A percentile compares a stretch with the other conserved stretches of the same genome.
Evolutionary conservation across 2,329 filamentous ascomycete genomes (phyloP).

Genomic region (Arachnopeziza araneosa): DNA sequence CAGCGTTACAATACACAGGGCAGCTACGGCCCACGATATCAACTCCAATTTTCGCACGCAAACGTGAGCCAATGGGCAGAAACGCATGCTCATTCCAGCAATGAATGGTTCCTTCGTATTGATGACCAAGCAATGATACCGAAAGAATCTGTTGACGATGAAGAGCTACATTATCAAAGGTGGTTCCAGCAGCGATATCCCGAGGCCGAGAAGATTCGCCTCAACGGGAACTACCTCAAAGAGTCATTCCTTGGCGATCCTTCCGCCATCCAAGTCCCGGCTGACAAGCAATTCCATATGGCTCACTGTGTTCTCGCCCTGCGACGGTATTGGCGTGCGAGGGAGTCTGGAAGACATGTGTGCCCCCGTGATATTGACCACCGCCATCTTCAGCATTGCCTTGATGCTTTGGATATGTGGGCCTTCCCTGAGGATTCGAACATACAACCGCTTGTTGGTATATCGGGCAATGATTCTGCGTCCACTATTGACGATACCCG

Average conservation of each 20-base stretch:
- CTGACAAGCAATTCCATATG: background rate
- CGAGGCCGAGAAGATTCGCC: background rate
- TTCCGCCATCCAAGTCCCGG: background rate
- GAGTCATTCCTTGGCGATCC: background rate
- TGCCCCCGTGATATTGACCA: background rate
- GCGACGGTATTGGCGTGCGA: background rate
- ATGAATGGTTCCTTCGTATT: background rate
- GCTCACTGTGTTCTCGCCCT: background rate
- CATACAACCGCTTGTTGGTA: no score
- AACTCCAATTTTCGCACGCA: background rate
- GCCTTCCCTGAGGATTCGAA: no score
- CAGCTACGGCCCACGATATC: background rate
- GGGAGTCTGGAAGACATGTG: background rate
- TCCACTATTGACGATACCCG: no score
- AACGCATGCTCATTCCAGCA: background rate
- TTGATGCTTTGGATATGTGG: no score
- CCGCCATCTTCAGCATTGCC: background rate
- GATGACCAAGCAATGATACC: background rate
- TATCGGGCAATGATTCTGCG: no score
- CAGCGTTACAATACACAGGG: background rate
- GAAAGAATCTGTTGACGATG: background rate
- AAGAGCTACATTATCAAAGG: background rate
- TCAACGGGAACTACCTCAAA: background rate
- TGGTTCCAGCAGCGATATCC: background rate
- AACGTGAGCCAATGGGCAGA: background rate